A percentile compares a stretch with the other conserved stretches of the same genome.
phyloP scores from a whole-genome alignment of 140 eudicot species.

The Bidens hawaiensis region DNA sequence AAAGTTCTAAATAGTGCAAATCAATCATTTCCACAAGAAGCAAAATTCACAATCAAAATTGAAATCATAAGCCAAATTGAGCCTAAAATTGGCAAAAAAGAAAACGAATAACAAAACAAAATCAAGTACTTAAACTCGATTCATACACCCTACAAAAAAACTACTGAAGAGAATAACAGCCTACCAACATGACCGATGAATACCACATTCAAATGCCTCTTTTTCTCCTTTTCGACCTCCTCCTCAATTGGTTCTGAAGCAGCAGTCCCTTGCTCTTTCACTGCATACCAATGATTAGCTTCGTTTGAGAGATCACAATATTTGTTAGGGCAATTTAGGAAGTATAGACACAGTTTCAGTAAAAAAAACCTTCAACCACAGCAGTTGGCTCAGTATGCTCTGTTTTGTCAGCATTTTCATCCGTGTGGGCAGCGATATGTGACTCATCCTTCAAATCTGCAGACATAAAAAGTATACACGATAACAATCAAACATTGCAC shows the following conservation, averaged over 20 bases:
- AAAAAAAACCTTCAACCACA: slow-evolving; percentile 13
- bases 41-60: neutral
- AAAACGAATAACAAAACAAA: neutral
- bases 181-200: slow-evolving; percentile 97
- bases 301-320: neutral
- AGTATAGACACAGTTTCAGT: slow-evolving; percentile 2
- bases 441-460: neutral
- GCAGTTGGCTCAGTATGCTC: slow-evolving; percentile 17
- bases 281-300: slow-evolving; percentile 24
- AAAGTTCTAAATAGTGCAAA: too few species aligned
- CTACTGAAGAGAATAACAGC: slow-evolving; percentile 17
- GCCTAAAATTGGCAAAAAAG: neutral
- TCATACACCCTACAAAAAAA: neutral
- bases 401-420: slow-evolving; percentile 11
- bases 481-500: neutral
- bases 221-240: slow-evolving; percentile 40
- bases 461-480: neutral
- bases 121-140: neutral
- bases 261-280: slow-evolving; percentile 33
- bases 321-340: neutral
- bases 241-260: slow-evolving; percentile 44
- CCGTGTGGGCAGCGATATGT: slow-evolving; percentile 4
- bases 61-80: neutral
- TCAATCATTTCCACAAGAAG: too few species aligned
- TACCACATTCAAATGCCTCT: slow-evolving; percentile 87